Evolutionary conservation across 2,329 filamentous ascomycete genomes (phyloP), one percentile per base, ranked within the genome.

Genomic region (Cordyceps javanica): DNA sequence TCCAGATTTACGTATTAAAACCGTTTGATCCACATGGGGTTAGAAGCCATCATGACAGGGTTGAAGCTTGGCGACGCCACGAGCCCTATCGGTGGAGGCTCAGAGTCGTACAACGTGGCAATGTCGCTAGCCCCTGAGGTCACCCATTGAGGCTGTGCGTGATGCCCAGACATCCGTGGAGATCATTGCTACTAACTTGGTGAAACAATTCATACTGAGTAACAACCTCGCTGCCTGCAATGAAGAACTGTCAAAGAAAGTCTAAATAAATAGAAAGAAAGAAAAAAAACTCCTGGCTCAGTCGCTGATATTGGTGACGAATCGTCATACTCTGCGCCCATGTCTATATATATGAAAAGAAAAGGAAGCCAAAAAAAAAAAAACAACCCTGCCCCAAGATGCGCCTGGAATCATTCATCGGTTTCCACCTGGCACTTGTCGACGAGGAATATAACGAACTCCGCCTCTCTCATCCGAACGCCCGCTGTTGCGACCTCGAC

Each of bases 31-130:
- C 2, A 34, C 26, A 23, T 45, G 19, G 21, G 39, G 45, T 16
- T 13, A n/a, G 16, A 45, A 23, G 2, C 49, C 5, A 26, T 16
- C 50, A 34, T 30, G 41, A 25, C 39, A 42, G 21, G 39, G 51
- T 21, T 54, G 39, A 54, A 30, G 51, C 26, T 54, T 54, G 51
- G 51, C 51, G 21, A 11, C 39, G 41, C 30, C 51, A 16, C 11
- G 10, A 54, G 51, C 51, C 41, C 30, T 54, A 54, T 11, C 10
- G 26, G 51, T 54, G 51, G 51, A 54, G 34, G 30, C 34, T 8
- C 5, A 19, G 3, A 23, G 5, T 25, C 28, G 26, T 26, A 16
- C 21, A 11, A n/a, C 23, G 26, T 8, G 5, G 23, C 46, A 16
- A 48, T n/a, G n/a, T n/a, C n/a, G n/a, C n/a, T n/a, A 30, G 21